Evolutionary conservation across 169 alveolate genomes (phyloP).

Genomic region (Toxoplasma gondii): DNA sequence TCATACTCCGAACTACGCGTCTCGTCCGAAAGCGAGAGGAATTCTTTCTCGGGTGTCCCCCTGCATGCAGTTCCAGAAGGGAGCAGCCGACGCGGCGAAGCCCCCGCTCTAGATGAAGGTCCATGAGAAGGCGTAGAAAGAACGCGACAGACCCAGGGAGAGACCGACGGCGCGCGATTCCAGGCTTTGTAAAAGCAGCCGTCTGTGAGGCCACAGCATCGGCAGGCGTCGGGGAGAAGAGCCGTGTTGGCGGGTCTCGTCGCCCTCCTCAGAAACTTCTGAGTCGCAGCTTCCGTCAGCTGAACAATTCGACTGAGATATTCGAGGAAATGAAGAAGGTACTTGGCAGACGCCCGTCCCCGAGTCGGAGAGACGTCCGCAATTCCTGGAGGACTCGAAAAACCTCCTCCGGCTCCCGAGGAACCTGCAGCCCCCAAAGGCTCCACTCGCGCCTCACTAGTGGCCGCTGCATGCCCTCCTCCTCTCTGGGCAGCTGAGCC

Average conservation of each 20-base stretch:
- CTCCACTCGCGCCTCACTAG: no score
- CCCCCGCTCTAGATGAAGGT: not conserved
- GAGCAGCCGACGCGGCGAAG: not conserved
- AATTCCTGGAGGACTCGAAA: not conserved
- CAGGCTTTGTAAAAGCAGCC: constrained; percentile 29
- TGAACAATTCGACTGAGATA: constrained; percentile 61
- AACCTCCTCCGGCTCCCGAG: not conserved
- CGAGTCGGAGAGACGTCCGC: not conserved
- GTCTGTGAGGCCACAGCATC: constrained; percentile 12
- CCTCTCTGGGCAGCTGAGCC: no score
- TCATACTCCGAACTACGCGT: constrained; percentile 1
- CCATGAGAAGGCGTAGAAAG: not conserved
- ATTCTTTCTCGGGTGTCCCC: no score
- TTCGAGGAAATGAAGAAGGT: constrained; percentile 68
- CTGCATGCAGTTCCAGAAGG: not conserved
- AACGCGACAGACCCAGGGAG: not conserved
- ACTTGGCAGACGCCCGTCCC: constrained; percentile 42
- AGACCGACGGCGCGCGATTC: not conserved
- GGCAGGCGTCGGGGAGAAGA: not conserved
- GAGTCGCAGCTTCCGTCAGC: constrained; percentile 11
- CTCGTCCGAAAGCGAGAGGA: no score
- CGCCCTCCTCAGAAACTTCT: not conserved
- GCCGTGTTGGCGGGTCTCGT: not conserved
- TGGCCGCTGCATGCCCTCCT: no score
- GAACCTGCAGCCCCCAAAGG: no score